Evolutionary conservation across 768 basidiomycete species (phyloP), one percentile per base, ranked within the genome.

Genomic region (Pisolithus sp.): DNA sequence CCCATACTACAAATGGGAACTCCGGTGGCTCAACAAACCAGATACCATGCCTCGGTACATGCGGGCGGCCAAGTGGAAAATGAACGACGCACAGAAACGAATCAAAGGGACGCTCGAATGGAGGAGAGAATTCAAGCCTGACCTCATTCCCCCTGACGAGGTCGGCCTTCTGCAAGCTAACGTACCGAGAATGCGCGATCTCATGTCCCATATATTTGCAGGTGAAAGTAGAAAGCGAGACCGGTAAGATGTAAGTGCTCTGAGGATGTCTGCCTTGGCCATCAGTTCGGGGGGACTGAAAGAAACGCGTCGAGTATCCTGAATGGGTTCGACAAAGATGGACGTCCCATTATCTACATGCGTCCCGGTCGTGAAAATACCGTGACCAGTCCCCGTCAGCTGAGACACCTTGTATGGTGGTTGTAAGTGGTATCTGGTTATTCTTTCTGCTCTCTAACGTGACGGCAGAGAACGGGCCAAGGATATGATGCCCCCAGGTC

Each of bases 291-390:
- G 31, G 5, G 17, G 41, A 46, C 31, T 23, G 52, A 36, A 15
- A 36, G 34, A 44, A 36, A 24, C 17, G 18, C 30, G 17, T 40
- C 6, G 57, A 92, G 90, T 42, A 77, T 93, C 44, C 68, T 93
- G 43, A 89, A 82, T 50, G 91, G 92, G 7, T 93, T 93, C 57
- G 91, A 94, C 68, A 76, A 75, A 48, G 88, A 92, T 51, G 89
- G 89, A 5, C 75, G 92, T n/a, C 91, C 92, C 0, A 85, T 93
- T 40, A 71, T 94, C 13, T 93, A 92, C 68, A 84, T 94, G 83
- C 83, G 89, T 15, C 91, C 92, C 0, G 90, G 89, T 24, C 76
- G 81, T 53, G 89, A 94, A 64, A 93, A 93, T 65, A 93, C 91
- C 7, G 78, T 86, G 58, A 78, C 78, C 2, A 79, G 82, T 54